Evolutionary conservation across 2,329 filamentous ascomycete genomes (phyloP).

Genomic region (Phaeosphaeria sp.): DNA sequence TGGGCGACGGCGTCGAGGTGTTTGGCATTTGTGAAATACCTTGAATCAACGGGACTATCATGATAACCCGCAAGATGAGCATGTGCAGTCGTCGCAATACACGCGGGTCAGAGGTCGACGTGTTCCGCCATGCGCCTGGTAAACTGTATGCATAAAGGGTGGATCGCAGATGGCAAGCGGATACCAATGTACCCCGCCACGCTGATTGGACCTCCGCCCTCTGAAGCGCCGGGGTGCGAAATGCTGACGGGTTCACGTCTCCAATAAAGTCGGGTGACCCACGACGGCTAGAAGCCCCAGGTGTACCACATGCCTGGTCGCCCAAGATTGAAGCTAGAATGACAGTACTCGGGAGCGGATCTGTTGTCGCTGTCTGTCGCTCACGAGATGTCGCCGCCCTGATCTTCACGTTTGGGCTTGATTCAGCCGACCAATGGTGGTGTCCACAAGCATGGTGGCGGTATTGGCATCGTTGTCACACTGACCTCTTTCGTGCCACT

Average conservation of each 20-base stretch:
- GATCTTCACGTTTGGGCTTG: constrained; percentile 14
- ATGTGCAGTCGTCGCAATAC: constrained; percentile 13
- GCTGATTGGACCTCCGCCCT: constrained; percentile 29
- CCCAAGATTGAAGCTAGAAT: constrained; percentile 12
- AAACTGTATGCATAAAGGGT: constrained; percentile 5
- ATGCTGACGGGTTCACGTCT: constrained; percentile 16
- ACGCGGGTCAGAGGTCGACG: constrained; percentile 10
- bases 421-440: constrained; percentile 23
- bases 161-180: constrained; percentile 14
- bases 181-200: constrained; percentile 16
- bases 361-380: background rate
- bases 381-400: constrained; percentile 12
- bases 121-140: constrained; percentile 19
- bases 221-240: constrained; percentile 23
- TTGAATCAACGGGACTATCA: background rate
- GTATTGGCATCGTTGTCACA: constrained; percentile 24
- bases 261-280: constrained; percentile 21
- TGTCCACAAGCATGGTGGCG: constrained; percentile 38
- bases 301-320: constrained; percentile 29
- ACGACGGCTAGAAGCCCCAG: constrained; percentile 12
- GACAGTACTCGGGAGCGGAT: constrained; percentile 2
- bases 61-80: background rate
- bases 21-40: constrained; percentile 6
- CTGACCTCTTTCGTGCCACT: constrained; percentile 35
- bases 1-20: constrained; percentile 16